phyloP scores from a whole-genome alignment of 352 stramenopile species.

The Globisporangium echinulatum region DNA sequence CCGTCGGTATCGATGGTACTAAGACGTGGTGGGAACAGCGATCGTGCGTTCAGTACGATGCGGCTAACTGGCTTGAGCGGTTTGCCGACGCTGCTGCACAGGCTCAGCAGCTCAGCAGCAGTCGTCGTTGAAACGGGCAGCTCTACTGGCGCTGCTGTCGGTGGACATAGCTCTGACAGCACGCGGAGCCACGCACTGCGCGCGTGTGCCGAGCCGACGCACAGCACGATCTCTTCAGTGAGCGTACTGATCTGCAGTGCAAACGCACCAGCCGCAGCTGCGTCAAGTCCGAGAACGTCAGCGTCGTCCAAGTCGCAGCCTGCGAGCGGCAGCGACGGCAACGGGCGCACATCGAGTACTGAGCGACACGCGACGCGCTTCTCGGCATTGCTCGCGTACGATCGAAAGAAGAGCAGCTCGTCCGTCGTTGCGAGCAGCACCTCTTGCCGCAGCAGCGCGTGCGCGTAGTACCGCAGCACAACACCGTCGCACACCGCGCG shows the following conservation, averaged over 20 bases:
- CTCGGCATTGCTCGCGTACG: slow-evolving; percentile 47
- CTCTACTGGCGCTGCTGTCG: too few relatives aligned
- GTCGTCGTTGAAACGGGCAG: background rate
- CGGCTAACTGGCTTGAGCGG: slow-evolving; percentile 41
- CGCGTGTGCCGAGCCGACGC: slow-evolving; percentile 47
- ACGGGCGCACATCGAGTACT: slow-evolving; percentile 46
- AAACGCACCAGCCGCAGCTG: slow-evolving; percentile 20
- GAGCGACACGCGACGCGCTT: slow-evolving; percentile 36
- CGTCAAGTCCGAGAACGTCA: background rate
- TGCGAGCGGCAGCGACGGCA: slow-evolving; percentile 4
- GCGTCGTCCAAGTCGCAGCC: slow-evolving; percentile 4
- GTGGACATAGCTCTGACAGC: slow-evolving; percentile 48
- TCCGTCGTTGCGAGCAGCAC: slow-evolving; percentile 59
- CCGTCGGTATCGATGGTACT: too few relatives aligned
- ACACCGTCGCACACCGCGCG: slow-evolving; percentile 59
- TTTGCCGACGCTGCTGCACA: slow-evolving; percentile 9
- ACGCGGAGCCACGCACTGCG: slow-evolving; percentile 62
- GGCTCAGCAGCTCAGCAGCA: slow-evolving; percentile 19
- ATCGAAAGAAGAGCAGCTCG: slow-evolving; percentile 59
- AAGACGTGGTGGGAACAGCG: slow-evolving; percentile 36
- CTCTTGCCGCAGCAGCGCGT: slow-evolving; percentile 61
- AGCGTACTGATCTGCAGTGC: slow-evolving; percentile 69
- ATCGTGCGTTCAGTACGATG: slow-evolving; percentile 55
- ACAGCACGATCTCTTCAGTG: slow-evolving; percentile 70
- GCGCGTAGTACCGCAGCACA: slow-evolving; percentile 61